Evolutionary conservation across 805 yeast genomes (phyloP), one percentile per base, ranked within the genome.

Genomic region (Candida morakotiae): DNA sequence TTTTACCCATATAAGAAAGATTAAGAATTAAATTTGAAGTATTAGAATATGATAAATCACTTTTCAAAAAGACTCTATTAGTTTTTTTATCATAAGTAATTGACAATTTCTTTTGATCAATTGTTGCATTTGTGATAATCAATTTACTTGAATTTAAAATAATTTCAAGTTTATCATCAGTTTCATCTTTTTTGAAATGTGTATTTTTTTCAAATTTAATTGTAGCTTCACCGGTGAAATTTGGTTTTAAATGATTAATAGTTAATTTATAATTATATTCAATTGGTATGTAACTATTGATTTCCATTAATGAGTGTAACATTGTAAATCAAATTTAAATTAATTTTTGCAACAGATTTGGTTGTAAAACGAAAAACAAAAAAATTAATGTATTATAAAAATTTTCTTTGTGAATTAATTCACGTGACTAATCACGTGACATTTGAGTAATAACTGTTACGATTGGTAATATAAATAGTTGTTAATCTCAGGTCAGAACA

Each of bases 1-100:
- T 56, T 39, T 70, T 71, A 2, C 83, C 87, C 40, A 77, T 49
- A 41, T 70, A 81, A 9, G 53, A 50, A 23, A 79, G 15, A 8
- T 17, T 30, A 30, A 41, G 34, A 5, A 17, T 4, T 11, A 16
- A 4, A 5, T 3, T 9, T 5, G 13, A 13, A 4, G 9, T 19
- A 21, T 9, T 23, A n/a, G n/a, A n/a, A 7, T 7, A 7, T 5
- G 6, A 5, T 9, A 6, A 4, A 19, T 6, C 16, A 19, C 14
- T 11, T 19, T 14, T 19, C 51, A 68, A 57, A 2, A 43, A 37
- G 2, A 69, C 62, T 2, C 53, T 48, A 36, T 71, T 70, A 18
- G 62, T 52, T 0, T 55, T 58, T 36, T 75, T 75, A 35, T 71
- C 62, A n/a, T 65, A 56, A 3, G 56, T 28, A 9, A 66, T 62